Percentiles rank a stretch among this genome's conserved stretches.
Evolutionary conservation across 371 early-diverging fungal species (phyloP).

Genomic region (Rhizopus microsporus): DNA sequence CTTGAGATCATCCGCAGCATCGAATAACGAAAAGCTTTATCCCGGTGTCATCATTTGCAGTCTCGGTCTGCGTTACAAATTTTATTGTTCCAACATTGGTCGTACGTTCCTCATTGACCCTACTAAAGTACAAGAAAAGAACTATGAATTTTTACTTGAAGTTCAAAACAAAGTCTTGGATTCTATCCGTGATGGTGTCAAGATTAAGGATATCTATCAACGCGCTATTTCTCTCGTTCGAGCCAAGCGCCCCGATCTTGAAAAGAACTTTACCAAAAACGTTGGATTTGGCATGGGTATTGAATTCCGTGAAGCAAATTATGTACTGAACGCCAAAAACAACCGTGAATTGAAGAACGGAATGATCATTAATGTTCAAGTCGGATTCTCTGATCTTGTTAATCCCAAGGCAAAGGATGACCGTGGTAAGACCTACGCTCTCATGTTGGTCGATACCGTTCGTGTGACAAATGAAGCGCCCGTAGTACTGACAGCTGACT

Average conservation of each 20-base stretch:
- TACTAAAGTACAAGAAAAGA: slow-evolving; percentile 85
- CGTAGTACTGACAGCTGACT: slow-evolving; percentile 69
- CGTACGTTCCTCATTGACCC: slow-evolving; percentile 95
- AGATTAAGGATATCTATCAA: slow-evolving; percentile 77
- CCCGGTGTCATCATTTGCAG: slow-evolving; percentile 91
- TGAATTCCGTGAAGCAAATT: slow-evolving; percentile 89
- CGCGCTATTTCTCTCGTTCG: slow-evolving; percentile 70
- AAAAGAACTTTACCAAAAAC: slow-evolving; percentile 78
- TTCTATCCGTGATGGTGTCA: slow-evolving; percentile 76
- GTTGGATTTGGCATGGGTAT: slow-evolving; percentile 95
- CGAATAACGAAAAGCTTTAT: slow-evolving; percentile 72
- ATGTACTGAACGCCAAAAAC: slow-evolving; percentile 74
- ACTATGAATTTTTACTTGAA: slow-evolving; percentile 86
- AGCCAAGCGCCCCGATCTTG: slow-evolving; percentile 84
- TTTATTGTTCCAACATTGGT: slow-evolving; percentile 92
- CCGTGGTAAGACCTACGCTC: slow-evolving; percentile 73
- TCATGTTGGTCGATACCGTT: slow-evolving; percentile 84
- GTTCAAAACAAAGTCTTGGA: slow-evolving; percentile 75
- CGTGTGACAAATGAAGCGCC: slow-evolving; percentile 67
- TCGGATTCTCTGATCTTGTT: slow-evolving; percentile 87
- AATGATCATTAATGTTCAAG: slow-evolving; percentile 83
- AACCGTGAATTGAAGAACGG: slow-evolving; percentile 68
- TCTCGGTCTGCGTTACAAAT: slow-evolving; percentile 90
- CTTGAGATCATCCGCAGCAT: slow-evolving; percentile 79
- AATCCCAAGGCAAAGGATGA: slow-evolving; percentile 73